Evolutionary conservation across 2,329 filamentous ascomycete species (phyloP), one percentile per base, ranked within the genome.

Genomic region (Sarocladium oryzae): DNA sequence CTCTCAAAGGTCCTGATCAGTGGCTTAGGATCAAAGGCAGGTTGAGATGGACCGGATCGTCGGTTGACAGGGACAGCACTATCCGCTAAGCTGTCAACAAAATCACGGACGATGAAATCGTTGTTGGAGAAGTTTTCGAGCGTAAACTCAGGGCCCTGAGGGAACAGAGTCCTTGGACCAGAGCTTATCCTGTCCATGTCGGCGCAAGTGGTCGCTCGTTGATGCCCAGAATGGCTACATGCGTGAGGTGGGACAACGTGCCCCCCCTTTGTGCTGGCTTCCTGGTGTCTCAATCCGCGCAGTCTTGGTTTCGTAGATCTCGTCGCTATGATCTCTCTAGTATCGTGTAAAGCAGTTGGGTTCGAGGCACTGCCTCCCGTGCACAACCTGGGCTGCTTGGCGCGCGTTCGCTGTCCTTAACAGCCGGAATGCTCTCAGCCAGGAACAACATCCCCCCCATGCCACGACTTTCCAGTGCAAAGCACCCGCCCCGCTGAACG

Each of bases 81-180:
- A 56, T 97, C 91, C 49, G 92, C 93, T 53, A 99, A 83, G 49
- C 85, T 82, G 66, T 99, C 95, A 60, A 99, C 85, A 66, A 99
- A 99, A 72, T 99, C 93, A 63, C 95, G 90, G 58, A 97, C 92
- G 56, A 97, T 96, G 64, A 97, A 99, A 71, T 97, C 93, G 61
- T 88, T 88, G 66, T 78, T 88, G 52, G 88, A 88, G 69, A 91
- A 89, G 71, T 91, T 90, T 40, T 96, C 89, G 55, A 97, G 77
- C 9, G 84, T 89, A 72, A 96, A 96, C 66, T 79, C 86, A 54
- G 89, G 88, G 35, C 85, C 88, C 67, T 82, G 83, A 52, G 86
- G 85, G 65, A 88, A 92, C 63, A 91, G 77, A 58, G 83, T 77
- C 70, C 84, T 79, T 59, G 81, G 77, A 54, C 75, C 75, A 55